Conservation (phyloP, 108 stramenopile genomes). For the Pseudonitzschia multiseries region DNA sequence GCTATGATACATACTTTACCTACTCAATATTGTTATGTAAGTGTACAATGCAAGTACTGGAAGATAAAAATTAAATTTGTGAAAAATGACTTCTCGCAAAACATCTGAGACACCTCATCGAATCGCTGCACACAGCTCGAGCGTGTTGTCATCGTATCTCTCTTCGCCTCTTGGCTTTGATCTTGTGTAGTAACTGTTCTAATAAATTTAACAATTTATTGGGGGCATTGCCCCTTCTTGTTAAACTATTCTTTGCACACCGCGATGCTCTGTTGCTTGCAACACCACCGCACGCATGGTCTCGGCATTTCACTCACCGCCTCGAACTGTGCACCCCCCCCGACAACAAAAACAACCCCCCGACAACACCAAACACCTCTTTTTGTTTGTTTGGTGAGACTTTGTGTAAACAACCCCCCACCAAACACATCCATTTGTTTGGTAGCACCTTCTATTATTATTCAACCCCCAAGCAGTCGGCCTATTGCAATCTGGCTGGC, state of each 20-base stretch:
- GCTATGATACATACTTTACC: too few species aligned
- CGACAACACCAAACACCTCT: not conserved
- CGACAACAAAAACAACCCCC: constrained; percentile 23
- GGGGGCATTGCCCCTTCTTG: constrained; percentile 45
- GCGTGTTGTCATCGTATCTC: constrained; percentile 30
- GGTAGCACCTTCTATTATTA: too few species aligned
- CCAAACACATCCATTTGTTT: constrained; percentile 6
- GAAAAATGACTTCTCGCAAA: not conserved
- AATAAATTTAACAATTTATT: constrained; percentile 69
- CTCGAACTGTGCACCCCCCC: constrained; percentile 70
- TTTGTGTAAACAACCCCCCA: not conserved
- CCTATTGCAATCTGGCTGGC: too few species aligned
- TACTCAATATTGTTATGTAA: too few species aligned
- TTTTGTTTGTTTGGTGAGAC: too few species aligned
- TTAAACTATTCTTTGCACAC: constrained; percentile 73
- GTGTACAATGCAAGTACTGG: too few species aligned
- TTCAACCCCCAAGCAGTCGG: too few species aligned
- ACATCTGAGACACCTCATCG: not conserved
- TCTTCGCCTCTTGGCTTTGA: constrained; percentile 85
- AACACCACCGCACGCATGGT: constrained; percentile 74
- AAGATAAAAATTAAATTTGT: not conserved
- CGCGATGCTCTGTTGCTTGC: constrained; percentile 72
- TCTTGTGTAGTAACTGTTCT: constrained; percentile 88
- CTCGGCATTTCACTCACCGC: constrained; percentile 86
- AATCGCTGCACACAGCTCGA: not conserved